These are phyloP conservation scores for Fusarium sp. DNA, from an alignment of 2,329 filamentous ascomycete genomes.

Conservation along the genomic window DNA sequence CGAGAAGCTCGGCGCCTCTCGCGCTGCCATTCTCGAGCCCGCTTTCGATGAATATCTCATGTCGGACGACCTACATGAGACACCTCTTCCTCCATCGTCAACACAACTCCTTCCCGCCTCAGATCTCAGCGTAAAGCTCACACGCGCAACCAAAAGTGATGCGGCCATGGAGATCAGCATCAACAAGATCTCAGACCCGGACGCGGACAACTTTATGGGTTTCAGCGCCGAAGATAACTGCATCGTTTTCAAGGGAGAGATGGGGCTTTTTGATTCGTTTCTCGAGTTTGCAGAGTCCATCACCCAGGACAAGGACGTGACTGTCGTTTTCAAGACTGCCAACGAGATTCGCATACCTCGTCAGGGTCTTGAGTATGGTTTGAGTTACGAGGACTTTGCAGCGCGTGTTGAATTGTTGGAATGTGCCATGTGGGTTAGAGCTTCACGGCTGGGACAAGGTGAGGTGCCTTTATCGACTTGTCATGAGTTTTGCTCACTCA, in stretches of 20 bases:
- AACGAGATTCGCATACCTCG: conserved; percentile 31
- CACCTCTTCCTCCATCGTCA: conserved; percentile 1
- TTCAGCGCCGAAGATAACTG: conserved; percentile 31
- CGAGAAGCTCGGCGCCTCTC: background rate
- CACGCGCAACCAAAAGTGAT: conserved; percentile 9
- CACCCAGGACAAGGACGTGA: conserved; percentile 5
- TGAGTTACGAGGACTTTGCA: conserved; percentile 39
- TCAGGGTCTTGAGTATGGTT: conserved; percentile 32
- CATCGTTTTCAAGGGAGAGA: conserved; percentile 39
- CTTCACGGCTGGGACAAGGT: conserved; percentile 13
- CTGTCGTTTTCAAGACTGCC: conserved; percentile 26
- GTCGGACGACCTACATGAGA: conserved; percentile 4
- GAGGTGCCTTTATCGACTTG: background rate
- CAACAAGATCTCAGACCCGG: conserved; percentile 19
- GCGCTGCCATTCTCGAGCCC: conserved; percentile 15
- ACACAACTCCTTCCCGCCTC: conserved; percentile 25
- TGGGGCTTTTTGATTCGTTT: conserved; percentile 32
- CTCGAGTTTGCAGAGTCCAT: conserved; percentile 26
- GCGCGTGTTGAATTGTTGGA: conserved; percentile 42
- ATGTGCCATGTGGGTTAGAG: conserved; percentile 39
- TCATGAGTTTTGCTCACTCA: background rate
- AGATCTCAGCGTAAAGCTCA: conserved; percentile 23
- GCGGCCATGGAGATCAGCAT: conserved; percentile 22
- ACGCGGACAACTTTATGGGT: conserved; percentile 41
- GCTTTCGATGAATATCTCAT: conserved; percentile 32